Conservation (phyloP, 805 yeast genomes). For the Citeromyces nyonsensis region DNA sequence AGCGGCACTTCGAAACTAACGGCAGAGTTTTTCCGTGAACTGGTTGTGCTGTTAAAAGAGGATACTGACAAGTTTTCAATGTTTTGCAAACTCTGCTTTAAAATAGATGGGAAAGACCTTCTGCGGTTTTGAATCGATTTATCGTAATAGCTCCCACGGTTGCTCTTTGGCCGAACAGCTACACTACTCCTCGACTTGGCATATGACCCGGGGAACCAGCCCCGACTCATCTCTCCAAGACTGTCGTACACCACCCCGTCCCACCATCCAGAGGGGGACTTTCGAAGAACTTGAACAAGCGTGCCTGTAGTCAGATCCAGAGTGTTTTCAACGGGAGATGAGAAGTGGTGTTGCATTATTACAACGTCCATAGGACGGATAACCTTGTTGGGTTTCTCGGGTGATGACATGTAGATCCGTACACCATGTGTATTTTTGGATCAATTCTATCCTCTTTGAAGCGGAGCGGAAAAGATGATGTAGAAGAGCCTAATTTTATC, state of each 20-base stretch:
- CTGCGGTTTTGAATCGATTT: slow-evolving; percentile 1
- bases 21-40: slow-evolving; percentile 28
- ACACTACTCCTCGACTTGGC: slow-evolving; percentile 18
- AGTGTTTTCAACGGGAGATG: slow-evolving; percentile 32
- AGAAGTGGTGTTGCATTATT: slow-evolving; percentile 39
- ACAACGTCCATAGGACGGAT: slow-evolving; percentile 37
- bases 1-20: slow-evolving; percentile 23
- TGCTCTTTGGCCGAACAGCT: no score
- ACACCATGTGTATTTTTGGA: no score
- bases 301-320: slow-evolving; percentile 50
- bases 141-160: no score
- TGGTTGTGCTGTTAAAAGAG: slow-evolving; percentile 8
- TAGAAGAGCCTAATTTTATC: no score
- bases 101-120: slow-evolving; percentile 6
- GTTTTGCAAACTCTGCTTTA: slow-evolving; percentile 4
- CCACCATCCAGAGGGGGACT: slow-evolving; percentile 71
- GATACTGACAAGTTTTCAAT: slow-evolving; percentile 1
- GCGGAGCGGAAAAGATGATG: no score
- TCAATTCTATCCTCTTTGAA: no score
- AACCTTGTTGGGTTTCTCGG: not conserved
- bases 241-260: slow-evolving; percentile 44
- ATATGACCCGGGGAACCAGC: slow-evolving; percentile 75
- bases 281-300: slow-evolving; percentile 50
- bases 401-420: no score
- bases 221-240: slow-evolving; percentile 33